Base-by-base conservation (phyloP, 345 rosid genomes). In the Garcia nutans region DNA sequence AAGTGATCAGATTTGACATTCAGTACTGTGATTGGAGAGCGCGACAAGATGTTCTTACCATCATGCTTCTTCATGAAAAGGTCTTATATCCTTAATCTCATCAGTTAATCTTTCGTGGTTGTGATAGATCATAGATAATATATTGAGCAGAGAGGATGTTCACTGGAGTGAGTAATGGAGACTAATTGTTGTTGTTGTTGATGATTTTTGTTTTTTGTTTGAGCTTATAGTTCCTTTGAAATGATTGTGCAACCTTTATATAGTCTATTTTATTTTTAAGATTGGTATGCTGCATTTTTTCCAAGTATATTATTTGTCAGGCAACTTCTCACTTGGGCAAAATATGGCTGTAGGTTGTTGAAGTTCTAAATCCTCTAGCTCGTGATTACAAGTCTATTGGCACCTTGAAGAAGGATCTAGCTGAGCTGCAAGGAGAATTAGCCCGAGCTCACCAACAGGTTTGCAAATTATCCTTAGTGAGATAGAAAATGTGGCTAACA, bases 1-100 rank as follows among this genome's bases (percentile, higher is more conserved):
- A 95, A 88, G 91, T 95, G 60, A 98, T 97, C 55, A 88, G 97
- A 79, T 95, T 78, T 69, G 99, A 95, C 80, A 91, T 95, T 82
- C 97, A 91, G 72, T 95, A 95, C 67, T 79, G 92, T 19, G 98
- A 95, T 78, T 95, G 99, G 99, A 89, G 93, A 73, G 99, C 99
- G 71, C 90, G 99, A 37, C 99, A 91, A 86, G 99, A 96, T 87
- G 86, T 96, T 20, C 97, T 93, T 50, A 87, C 91, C 65, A 96
- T 96, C 77, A 90, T 96, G 98, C 81, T 91, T 28, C 93, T 96
- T 60, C 99, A 93, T 74, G 99, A 96, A 49, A 96, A 96, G 99
- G 97, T 95, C 57, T 80, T 73, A 6, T 61, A 2, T 59, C 60
- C 17, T 55, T 56, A 11, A 6, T 50, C 41, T 31, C 2, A 2